Percentiles rank a stretch among this genome's conserved stretches.
Conservation (phyloP, 2,329 filamentous ascomycete genomes). For the Alternaria conjuncta region DNA sequence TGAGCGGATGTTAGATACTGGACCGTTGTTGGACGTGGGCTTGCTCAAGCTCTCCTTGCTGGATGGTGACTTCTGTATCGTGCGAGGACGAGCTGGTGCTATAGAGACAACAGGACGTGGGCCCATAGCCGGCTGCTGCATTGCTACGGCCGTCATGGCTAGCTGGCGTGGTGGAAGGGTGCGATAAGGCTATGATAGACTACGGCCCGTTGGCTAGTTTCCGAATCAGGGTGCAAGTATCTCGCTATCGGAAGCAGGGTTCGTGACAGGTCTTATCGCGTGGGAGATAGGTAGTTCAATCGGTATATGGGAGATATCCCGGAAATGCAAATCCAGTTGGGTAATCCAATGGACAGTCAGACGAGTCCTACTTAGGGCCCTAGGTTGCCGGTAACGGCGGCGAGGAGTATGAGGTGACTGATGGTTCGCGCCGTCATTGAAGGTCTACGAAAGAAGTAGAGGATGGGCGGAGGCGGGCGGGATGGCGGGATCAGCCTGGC, state of each 20-base stretch:
- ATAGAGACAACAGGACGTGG: conserved; percentile 52
- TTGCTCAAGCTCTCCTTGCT: conserved; percentile 53
- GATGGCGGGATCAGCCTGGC: conserved; percentile 21
- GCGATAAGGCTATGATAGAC: conserved; percentile 35
- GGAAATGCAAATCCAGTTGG: conserved; percentile 29
- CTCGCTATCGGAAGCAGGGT: conserved; percentile 23
- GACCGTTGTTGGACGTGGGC: conserved; percentile 42
- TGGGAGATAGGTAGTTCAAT: conserved; percentile 32
- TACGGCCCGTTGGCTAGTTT: conserved; percentile 41
- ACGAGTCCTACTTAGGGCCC: conserved; percentile 34
- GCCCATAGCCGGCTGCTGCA: conserved; percentile 40
- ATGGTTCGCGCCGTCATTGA: conserved; percentile 54
- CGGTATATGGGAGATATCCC: conserved; percentile 28
- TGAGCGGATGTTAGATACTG: conserved; percentile 49
- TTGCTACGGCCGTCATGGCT: conserved; percentile 55
- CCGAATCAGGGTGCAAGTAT: conserved; percentile 25
- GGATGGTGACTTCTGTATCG: conserved; percentile 48
- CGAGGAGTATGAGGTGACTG: conserved; percentile 52
- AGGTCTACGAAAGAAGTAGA: conserved; percentile 25
- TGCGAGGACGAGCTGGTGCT: conserved; percentile 53
- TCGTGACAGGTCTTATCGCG: conserved; percentile 45
- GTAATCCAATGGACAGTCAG: conserved; percentile 21
- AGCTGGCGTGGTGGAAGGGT: conserved; percentile 27
- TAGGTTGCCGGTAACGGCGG: conserved; percentile 48
- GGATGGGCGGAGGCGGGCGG: conserved; percentile 17